Evolutionary conservation across 352 stramenopile genomes (phyloP), one percentile per base, ranked within the genome.

Genomic region (Globisporangium cederbergense): DNA sequence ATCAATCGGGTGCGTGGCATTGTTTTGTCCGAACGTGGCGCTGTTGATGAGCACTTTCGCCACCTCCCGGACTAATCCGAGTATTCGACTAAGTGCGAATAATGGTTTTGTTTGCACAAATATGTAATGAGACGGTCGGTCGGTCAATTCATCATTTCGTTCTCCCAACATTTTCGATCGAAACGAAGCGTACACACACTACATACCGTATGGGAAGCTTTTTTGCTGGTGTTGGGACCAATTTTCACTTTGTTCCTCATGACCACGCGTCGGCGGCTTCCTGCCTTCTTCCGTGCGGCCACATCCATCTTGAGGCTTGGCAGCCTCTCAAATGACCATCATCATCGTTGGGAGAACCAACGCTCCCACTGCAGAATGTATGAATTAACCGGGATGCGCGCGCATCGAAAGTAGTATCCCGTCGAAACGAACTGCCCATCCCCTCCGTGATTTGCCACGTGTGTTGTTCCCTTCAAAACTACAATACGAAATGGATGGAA

Each of bases 351-450:
- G 5, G 9, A 51, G 43, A 49, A 49, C 43, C 14, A 20, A 49
- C 43, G 43, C 43, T 51, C 20, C 38, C 28, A 61, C 22, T 52
- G 13, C 55, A 62, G 56, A 62, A 62, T 62, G 56, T 40, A 62
- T 62, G 56, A 62, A 53, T 43, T 62, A 53, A 62, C 56, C 28
- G n/a, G 52, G 52, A 58, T 58, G 52, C 32, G 32, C 32, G 20
- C 50, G 10, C 32, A 11, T 9, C 18, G 40, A 46, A 18, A 58
- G 52, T 30, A 6, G 52, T n/a, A 32, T 60, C 22, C 47, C 13
- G n/a, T 59, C 16, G 53, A 43, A 22, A 38, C 22, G 7, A 9
- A 4, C 5, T 3, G 56, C 22, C 9, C 56, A 62, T 62, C 56
- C 18, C 34, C 40, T 25, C 9, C 22, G 0, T 7, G 2, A 16